Base-by-base conservation (phyloP, 2,329 filamentous ascomycete species). In the Colletotrichum melonis region DNA sequence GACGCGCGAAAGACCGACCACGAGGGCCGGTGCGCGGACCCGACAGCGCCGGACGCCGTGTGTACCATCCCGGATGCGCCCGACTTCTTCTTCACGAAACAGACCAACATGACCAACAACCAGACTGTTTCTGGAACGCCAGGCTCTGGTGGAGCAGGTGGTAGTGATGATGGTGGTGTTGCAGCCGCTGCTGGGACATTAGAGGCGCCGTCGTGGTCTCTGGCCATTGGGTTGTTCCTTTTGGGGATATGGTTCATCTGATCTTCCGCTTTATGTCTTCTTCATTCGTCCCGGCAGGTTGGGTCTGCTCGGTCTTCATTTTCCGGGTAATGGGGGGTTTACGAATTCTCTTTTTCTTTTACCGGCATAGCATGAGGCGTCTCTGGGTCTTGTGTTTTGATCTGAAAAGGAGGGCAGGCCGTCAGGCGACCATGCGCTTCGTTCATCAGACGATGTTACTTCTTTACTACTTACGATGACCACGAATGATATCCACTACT, bases 11-110 rank as follows among this genome's bases (percentile, higher is more conserved):
- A 83, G 60, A 76, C 75, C 16, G 86, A 87, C 72, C 85, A 82
- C 76, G 70, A 66, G 4, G 71, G 63, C 9, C 82, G 62, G 35
- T 91, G 88, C 76, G 76, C 59, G 14, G 81, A 87, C 66, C 78
- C 81, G 1, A 63, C 67, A 3, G 83, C 80, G 1, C 67, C 78
- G 5, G 80, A 80, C 4, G 83, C 86, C 0, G 80, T 89, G 2
- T 91, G 90, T 75, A 70, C 78, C 12, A 88, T 91, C 22, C 89
- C 89, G 1, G 86, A 88, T 22, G 78, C 84, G 46, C 82, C 79
- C 9, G 78, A 81, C 7, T 87, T 82, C 75, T 91, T 91, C 79
- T 91, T 91, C 76, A 85, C 80, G 54, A 77, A 84, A 54, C 79
- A 84, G 35, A 74, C 80, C 5, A 87, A 87, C 67, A 84, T 85